These are phyloP conservation scores for Cicer pinnatifidum DNA, from an alignment of 306 rosid species.

Conservation along the genomic window DNA sequence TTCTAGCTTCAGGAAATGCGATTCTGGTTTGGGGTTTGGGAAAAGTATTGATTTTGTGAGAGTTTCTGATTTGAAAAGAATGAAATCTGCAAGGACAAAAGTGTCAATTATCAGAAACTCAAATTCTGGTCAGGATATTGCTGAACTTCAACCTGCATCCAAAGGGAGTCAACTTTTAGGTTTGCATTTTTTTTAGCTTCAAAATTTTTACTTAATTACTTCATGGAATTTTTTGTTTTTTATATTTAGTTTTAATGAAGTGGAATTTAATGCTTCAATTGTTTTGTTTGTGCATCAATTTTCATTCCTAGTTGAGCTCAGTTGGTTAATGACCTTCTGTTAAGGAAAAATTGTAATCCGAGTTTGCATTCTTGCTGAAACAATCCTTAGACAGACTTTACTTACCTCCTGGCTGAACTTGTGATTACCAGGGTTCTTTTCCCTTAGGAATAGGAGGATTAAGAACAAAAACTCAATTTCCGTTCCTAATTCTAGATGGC, in stretches of 20 bases:
- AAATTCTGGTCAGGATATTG: slow-evolving; percentile 72
- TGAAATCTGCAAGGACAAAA: slow-evolving; percentile 59
- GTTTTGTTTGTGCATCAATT: slow-evolving; percentile 3
- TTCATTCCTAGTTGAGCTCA: background rate
- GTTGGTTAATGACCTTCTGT: too few species aligned
- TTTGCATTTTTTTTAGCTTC: slow-evolving; percentile 42
- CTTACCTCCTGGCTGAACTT: too few species aligned
- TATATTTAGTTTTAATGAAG: background rate
- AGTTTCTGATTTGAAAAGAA: slow-evolving; percentile 67
- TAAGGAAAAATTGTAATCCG: too few species aligned
- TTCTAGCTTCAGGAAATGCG: slow-evolving; percentile 62
- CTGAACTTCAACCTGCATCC: slow-evolving; percentile 83
- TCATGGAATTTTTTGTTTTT: background rate
- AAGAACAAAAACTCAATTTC: too few species aligned
- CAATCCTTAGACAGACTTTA: too few species aligned
- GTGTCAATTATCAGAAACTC: slow-evolving; percentile 72
- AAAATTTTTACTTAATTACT: background rate
- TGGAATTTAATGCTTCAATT: slow-evolving; percentile 23
- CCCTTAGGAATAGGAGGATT: too few species aligned
- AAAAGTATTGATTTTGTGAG: slow-evolving; percentile 74
- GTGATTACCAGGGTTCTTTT: too few species aligned
- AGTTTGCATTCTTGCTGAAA: too few species aligned
- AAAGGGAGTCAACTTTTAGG: slow-evolving; percentile 90
- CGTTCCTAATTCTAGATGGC: background rate
- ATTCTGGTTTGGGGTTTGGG: slow-evolving; percentile 69